phyloP scores from a whole-genome alignment of 805 yeast genomes.

The Candida coleopterorum region DNA sequence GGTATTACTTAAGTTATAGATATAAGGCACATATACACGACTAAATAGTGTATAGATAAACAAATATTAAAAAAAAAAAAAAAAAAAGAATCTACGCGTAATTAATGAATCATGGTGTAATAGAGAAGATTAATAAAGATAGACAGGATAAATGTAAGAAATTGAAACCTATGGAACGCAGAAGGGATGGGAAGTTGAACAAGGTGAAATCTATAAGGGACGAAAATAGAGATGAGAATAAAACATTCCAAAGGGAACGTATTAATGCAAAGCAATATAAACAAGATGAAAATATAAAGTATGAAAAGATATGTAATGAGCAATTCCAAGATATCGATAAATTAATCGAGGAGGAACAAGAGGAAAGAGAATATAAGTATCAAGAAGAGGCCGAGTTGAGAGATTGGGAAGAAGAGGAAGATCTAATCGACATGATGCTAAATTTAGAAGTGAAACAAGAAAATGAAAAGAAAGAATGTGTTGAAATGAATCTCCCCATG shows the following conservation, averaged over 20 bases:
- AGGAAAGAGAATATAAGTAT: conserved; percentile 2
- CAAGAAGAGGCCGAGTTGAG: conserved; percentile 18
- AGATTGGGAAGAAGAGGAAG: conserved; percentile 12
- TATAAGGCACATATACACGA: too few species aligned
- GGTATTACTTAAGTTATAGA: too few species aligned
- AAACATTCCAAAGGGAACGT: conserved; percentile 15
- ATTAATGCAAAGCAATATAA: conserved; percentile 14
- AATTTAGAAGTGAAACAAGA: background rate
- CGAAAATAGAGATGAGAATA: conserved; percentile 18
- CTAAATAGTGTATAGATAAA: too few species aligned
- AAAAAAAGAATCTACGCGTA: background rate
- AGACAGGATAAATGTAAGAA: conserved; percentile 16
- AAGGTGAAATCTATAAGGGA: conserved; percentile 21
- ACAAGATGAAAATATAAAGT: conserved; percentile 9
- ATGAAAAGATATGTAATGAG: conserved; percentile 9
- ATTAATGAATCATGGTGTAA: background rate
- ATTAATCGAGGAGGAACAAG: conserved; percentile 21
- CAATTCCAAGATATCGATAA: conserved; percentile 13
- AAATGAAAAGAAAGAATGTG: too few species aligned
- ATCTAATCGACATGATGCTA: conserved; percentile 9
- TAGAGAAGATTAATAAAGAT: conserved; percentile 13
- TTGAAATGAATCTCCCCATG: too few species aligned
- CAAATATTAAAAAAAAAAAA: background rate
- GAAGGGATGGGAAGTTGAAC: conserved; percentile 18
- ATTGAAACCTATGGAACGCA: conserved; percentile 15